Conservation (phyloP, 805 yeast genomes). For the Ogataea saltuana region DNA sequence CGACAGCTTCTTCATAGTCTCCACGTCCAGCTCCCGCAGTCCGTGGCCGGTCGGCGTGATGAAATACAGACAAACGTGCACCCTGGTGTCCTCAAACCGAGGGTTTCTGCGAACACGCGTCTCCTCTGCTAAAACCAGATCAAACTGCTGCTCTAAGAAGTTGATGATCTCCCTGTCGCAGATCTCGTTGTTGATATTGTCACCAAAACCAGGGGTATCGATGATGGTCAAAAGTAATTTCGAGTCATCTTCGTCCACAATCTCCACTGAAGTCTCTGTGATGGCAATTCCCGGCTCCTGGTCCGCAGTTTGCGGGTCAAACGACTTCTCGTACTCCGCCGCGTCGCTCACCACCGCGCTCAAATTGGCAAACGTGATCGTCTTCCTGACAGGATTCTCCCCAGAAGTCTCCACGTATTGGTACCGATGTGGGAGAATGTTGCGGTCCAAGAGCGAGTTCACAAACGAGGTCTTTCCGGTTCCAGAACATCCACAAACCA, state of each 20-base stretch:
- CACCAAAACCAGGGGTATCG: conserved; percentile 64
- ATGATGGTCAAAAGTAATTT: conserved; percentile 54
- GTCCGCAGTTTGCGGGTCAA: conserved; percentile 59
- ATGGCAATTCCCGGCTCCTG: conserved; percentile 77
- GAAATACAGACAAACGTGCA: conserved; percentile 71
- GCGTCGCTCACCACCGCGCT: conserved; percentile 57
- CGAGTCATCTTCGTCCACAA: conserved; percentile 60
- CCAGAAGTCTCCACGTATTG: conserved; percentile 38
- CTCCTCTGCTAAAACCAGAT: conserved; percentile 79
- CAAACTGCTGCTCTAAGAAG: conserved; percentile 76
- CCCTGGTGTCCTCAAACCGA: conserved; percentile 72
- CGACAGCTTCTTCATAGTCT: conserved; percentile 67
- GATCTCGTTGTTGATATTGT: conserved; percentile 58
- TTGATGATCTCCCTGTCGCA: conserved; percentile 66
- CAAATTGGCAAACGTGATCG: conserved; percentile 59
- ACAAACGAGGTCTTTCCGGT: conserved; percentile 78
- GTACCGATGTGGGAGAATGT: conserved; percentile 60
- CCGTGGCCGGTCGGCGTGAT: conserved; percentile 80
- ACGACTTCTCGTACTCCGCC: conserved; percentile 55
- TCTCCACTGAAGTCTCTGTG: conserved; percentile 63
- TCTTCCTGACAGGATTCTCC: conserved; percentile 39
- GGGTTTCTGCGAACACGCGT: conserved; percentile 86
- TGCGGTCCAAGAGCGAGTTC: conserved; percentile 64
- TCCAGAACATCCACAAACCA: conserved; percentile 74
- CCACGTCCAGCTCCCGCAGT: conserved; percentile 69